These are phyloP conservation scores for Schizophyllum amplum DNA, from an alignment of 1,284 basidiomycete species.

Conservation along the genomic window DNA sequence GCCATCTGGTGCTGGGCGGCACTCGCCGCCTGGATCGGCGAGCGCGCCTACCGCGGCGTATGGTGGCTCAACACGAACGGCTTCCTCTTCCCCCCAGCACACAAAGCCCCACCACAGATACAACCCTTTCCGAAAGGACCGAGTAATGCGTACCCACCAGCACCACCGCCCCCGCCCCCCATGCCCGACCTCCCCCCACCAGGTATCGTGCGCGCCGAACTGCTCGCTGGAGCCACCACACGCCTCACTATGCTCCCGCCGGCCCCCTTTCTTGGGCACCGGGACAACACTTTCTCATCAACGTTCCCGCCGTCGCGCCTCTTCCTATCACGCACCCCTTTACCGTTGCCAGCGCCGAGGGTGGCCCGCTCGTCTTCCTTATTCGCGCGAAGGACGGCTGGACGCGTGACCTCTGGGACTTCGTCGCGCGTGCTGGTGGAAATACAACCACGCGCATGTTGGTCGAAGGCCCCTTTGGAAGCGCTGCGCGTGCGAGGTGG, in stretches of 20 bases:
- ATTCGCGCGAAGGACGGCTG: constrained; percentile 74
- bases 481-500: constrained; percentile 61
- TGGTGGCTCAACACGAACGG: constrained; percentile 65
- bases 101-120: not conserved
- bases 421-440: constrained; percentile 29
- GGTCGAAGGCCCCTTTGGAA: constrained; percentile 79
- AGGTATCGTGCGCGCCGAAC: constrained; percentile 71
- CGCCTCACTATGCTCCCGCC: constrained; percentile 63
- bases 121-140: not conserved
- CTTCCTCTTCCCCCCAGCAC: constrained; percentile 20
- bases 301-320: constrained; percentile 60
- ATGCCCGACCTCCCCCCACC: constrained; percentile 42
- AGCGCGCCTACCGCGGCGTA: constrained; percentile 51
- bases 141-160: constrained; percentile 2
- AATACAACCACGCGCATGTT: constrained; percentile 56
- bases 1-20: constrained; percentile 67
- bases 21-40: constrained; percentile 56
- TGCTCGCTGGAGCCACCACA: constrained; percentile 72
- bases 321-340: constrained; percentile 72
- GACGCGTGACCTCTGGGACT: constrained; percentile 68
- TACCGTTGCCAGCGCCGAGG: constrained; percentile 59
- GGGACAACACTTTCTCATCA: constrained; percentile 75
- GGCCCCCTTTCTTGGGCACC: constrained; percentile 63
- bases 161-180: constrained; percentile 5
- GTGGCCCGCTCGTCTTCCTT: constrained; percentile 51